These are phyloP conservation scores for Yamadazyma diddensiae DNA, from an alignment of 1,139 yeast species.

Conservation along the genomic window DNA sequence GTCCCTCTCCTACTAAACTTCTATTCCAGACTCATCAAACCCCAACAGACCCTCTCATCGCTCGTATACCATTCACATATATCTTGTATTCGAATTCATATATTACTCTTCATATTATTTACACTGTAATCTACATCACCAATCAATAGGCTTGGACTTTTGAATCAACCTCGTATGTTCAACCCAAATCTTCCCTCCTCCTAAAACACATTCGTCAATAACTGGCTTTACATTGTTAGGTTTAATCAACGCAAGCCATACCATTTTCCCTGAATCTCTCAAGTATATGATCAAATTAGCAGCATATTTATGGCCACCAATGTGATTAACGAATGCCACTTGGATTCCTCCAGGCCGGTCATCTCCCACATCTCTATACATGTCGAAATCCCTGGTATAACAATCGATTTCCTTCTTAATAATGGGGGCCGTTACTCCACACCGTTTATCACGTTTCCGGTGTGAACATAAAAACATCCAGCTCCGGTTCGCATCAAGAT, in stretches of 20 bases:
- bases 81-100: too few relatives aligned
- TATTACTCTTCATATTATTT: too few relatives aligned
- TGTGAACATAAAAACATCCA: conserved; percentile 84
- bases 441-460: conserved; percentile 83
- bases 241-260: conserved; percentile 84
- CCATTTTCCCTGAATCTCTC: conserved; percentile 62
- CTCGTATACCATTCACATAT: too few relatives aligned
- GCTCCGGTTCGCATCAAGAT: conserved; percentile 43
- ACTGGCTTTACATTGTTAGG: conserved; percentile 76
- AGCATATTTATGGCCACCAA: conserved; percentile 93
- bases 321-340: conserved; percentile 73
- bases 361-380: conserved; percentile 74
- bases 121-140: too few relatives aligned
- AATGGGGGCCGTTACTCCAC: conserved; percentile 94
- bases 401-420: conserved; percentile 76
- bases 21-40: too few relatives aligned
- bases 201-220: conserved; percentile 67
- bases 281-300: conserved; percentile 82
- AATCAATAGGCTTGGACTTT: conserved; percentile 48
- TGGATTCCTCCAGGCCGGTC: conserved; percentile 69
- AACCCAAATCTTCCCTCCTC: conserved; percentile 69
- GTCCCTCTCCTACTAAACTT: too few relatives aligned
- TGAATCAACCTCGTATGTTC: conserved; percentile 64
- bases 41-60: too few relatives aligned
- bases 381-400: conserved; percentile 65